Conservation (phyloP, 192 early-diverging fungal species). For the Linnemannia elongata region DNA sequence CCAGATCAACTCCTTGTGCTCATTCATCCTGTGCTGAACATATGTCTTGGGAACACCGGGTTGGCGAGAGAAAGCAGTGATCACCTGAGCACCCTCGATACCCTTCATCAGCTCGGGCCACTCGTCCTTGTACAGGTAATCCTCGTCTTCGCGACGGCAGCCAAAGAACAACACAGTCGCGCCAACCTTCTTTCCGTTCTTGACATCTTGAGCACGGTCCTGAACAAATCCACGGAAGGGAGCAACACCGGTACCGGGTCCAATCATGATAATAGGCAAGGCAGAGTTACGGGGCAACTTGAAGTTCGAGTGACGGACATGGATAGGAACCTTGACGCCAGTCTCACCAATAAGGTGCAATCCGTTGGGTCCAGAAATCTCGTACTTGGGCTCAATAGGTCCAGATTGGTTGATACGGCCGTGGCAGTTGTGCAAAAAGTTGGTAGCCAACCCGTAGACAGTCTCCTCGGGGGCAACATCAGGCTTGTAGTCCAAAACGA, state of each 20-base stretch:
- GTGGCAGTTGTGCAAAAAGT: slow-evolving; percentile 84
- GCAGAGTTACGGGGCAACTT: slow-evolving; percentile 86
- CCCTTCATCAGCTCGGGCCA: slow-evolving; percentile 76
- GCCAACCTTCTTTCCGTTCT: slow-evolving; percentile 78
- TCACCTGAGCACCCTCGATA: slow-evolving; percentile 72
- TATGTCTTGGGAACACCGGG: slow-evolving; percentile 86
- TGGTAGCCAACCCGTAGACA: slow-evolving; percentile 89
- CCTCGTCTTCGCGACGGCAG: slow-evolving; percentile 86
- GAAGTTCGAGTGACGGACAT: slow-evolving; percentile 92
- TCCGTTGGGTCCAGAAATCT: slow-evolving; percentile 62
- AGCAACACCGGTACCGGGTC: slow-evolving; percentile 99
- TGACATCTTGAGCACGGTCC: slow-evolving; percentile 82
- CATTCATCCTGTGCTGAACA: slow-evolving; percentile 91
- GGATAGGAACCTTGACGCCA: slow-evolving; percentile 80
- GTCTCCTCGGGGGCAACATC: slow-evolving; percentile 58
- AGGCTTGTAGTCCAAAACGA: slow-evolving; percentile 88
- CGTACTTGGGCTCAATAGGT: slow-evolving; percentile 52
- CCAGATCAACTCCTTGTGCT: slow-evolving; percentile 85
- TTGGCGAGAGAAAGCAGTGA: slow-evolving; percentile 94
- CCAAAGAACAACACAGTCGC: slow-evolving; percentile 95
- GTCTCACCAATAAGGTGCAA: slow-evolving; percentile 42
- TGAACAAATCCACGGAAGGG: slow-evolving; percentile 97
- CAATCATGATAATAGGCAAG: slow-evolving; percentile 95
- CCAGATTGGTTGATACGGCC: slow-evolving; percentile 54
- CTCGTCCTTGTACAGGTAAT: slow-evolving; percentile 93